Evolutionary conservation across 2,329 filamentous ascomycete species (phyloP).

Genomic region (Talaromyces marneffei): DNA sequence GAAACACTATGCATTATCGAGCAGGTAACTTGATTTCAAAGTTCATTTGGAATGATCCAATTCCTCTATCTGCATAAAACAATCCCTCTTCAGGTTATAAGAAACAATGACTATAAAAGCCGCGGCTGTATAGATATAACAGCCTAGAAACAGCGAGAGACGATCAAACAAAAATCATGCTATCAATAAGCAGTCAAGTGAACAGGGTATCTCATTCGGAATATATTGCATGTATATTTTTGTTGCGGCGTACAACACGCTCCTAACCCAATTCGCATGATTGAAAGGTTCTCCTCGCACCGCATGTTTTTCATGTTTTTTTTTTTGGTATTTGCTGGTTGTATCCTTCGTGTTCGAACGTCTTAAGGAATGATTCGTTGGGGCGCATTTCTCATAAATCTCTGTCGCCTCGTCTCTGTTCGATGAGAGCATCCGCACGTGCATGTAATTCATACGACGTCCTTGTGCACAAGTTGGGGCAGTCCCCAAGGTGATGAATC

Average conservation of each 20-base stretch:
- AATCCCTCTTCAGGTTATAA: not conserved
- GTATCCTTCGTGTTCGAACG: not conserved
- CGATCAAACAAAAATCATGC: not conserved
- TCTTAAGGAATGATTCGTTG: not conserved
- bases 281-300: not conserved
- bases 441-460: not conserved
- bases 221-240: conserved; percentile 2
- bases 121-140: not conserved
- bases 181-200: not conserved
- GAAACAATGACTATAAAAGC: not conserved
- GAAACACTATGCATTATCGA: not conserved
- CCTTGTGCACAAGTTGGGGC: not conserved
- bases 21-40: not conserved
- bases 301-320: not conserved
- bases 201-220: conserved; percentile 11
- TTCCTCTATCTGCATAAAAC: not conserved
- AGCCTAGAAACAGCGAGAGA: not conserved
- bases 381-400: not conserved
- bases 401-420: not conserved
- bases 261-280: not conserved
- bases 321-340: not conserved
- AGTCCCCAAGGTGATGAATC: not conserved
- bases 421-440: not conserved
- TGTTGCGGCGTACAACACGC: not conserved
- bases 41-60: not conserved